These are phyloP conservation scores for Camptophora hylomeconis DNA, from an alignment of 2,329 filamentous ascomycete species.

Conservation along the genomic window DNA sequence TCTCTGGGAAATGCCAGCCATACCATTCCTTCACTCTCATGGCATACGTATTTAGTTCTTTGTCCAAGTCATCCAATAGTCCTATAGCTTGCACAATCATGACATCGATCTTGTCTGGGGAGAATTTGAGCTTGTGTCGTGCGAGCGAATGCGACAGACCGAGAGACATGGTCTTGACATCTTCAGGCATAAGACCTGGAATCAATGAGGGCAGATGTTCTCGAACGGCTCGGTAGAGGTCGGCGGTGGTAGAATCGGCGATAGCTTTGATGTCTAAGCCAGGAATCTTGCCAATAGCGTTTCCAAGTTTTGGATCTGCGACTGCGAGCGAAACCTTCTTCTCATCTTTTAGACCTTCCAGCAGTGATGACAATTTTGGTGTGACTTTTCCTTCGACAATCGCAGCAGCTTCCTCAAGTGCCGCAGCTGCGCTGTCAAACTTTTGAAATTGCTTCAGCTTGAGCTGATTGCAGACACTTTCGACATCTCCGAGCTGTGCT, in stretches of 20 bases:
- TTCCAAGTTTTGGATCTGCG: constrained; percentile 82
- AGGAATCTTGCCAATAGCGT: constrained; percentile 83
- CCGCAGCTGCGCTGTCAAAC: constrained; percentile 84
- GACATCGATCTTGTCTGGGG: constrained; percentile 93
- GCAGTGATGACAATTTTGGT: constrained; percentile 65
- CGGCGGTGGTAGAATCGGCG: constrained; percentile 67
- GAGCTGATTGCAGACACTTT: constrained; percentile 72
- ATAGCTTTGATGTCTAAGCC: constrained; percentile 74
- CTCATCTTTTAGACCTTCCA: constrained; percentile 88
- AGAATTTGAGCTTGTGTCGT: constrained; percentile 97
- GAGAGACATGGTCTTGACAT: constrained; percentile 85
- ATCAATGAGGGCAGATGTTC: constrained; percentile 82
- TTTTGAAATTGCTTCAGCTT: constrained; percentile 97
- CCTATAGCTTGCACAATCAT: constrained; percentile 98
- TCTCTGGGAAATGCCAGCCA: constrained; percentile 98
- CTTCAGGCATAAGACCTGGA: constrained; percentile 70
- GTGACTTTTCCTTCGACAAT: constrained; percentile 92
- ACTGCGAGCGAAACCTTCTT: constrained; percentile 93
- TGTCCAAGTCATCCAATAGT: constrained; percentile 89
- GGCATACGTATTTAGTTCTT: constrained; percentile 96
- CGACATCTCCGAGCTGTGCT: constrained; percentile 61
- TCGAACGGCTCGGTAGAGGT: constrained; percentile 89
- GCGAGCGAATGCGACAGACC: constrained; percentile 96
- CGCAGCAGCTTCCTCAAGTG: constrained; percentile 78
- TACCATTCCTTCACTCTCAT: constrained; percentile 99